Evolutionary conservation across 805 yeast genomes (phyloP), one percentile per base, ranked within the genome.

Genomic region (Metschnikowia kunwiensis): DNA sequence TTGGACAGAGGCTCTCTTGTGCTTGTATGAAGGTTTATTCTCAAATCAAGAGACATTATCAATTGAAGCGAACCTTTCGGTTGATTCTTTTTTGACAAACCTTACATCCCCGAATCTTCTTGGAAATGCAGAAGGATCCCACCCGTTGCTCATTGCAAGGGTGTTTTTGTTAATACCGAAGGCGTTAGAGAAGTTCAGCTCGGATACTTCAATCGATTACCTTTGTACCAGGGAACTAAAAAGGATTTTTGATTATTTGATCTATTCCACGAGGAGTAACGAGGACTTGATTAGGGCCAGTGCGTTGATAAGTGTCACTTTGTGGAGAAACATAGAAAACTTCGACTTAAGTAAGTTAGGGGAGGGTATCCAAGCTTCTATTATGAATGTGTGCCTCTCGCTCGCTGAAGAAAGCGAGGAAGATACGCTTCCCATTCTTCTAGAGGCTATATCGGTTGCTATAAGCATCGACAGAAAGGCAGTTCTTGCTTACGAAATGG

Each of bases 401-500:
- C 57, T 91, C 7, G 53, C 73, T 3, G 74, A 70, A 1, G 82
- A 77, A 1, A 75, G 93, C 0, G 84, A 79, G 29, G 96, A 86
- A 30, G 97, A 89, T 50, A 75, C 95, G 0, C 78, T 84, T 23
- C 75, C 88, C 1, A 69, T 83, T 30, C 58, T 89, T 27, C 70
- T 85, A 9, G 96, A 88, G 54, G 74, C 83, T 0, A 58, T 85
- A n/a, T 68, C 79, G 1, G 68, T 72, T 3, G 74, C 80, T 1
- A 72, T 84, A 25, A 66, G 69, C 31, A 51, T 65, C 13, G 57
- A 60, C 38, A 56, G 55, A 7, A 20, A 20, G 2, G 37, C 36
- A 16, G 66, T 70, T 5, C n/a, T n/a, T n/a, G 26, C 12, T 12
- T 7, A 8, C n/a, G 9, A 8, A 29, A 6, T 17, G 18, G 47